phyloP scores from a whole-genome alignment of 106 monocot species.

The Apostasia shenzhenica region DNA sequence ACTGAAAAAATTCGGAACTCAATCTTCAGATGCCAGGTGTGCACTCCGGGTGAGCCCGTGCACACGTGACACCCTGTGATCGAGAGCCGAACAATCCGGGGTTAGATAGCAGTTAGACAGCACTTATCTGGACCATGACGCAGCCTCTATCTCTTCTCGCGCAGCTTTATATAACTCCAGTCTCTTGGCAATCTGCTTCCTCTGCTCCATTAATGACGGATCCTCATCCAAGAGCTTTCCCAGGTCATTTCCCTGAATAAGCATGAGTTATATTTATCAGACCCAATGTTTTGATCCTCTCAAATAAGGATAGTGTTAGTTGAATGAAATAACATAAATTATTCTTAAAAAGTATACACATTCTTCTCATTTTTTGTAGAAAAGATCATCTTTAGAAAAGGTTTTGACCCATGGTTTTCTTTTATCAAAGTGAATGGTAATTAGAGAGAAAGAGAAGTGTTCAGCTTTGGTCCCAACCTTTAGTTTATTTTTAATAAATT shows the following conservation, averaged over 20 bases:
- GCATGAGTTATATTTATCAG: neutral
- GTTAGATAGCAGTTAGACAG: no score
- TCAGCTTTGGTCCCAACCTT: neutral
- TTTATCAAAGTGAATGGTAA: neutral
- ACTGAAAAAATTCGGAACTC: no score
- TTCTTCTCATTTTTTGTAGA: neutral
- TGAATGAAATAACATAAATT: neutral
- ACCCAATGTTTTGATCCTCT: neutral
- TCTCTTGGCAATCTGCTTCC: constrained; percentile 48
- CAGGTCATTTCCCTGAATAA: constrained; percentile 44
- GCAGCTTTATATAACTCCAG: constrained; percentile 75
- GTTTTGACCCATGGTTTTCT: neutral
- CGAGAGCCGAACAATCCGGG: no score
- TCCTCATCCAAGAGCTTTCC: constrained; percentile 61
- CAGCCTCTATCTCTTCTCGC: constrained; percentile 69
- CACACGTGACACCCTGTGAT: no score
- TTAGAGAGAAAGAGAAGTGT: neutral
- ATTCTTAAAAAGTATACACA: neutral
- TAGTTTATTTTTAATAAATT: no score
- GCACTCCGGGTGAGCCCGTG: no score
- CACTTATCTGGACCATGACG: constrained; percentile 41
- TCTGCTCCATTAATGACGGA: constrained; percentile 57
- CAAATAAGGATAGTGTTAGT: neutral
- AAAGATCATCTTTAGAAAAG: neutral
- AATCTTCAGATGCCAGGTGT: no score